A percentile compares a stretch with the other conserved stretches of the same genome.
Conservation (phyloP, 2,329 filamentous ascomycete species). For the Conoideocrella luteorostrata region DNA sequence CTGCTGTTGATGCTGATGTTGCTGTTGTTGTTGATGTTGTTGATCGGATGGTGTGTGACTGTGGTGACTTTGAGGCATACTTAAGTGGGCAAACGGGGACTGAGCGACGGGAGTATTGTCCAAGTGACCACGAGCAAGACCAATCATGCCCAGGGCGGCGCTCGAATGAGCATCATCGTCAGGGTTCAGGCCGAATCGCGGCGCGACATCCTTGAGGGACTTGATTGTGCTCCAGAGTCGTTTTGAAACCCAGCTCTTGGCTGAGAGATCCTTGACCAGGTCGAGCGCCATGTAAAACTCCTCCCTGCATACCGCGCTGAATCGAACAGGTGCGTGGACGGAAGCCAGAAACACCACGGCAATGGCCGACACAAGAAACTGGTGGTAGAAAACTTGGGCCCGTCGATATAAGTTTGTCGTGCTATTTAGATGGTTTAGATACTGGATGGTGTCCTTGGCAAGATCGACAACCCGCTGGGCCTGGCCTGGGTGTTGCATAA, state of each 20-base stretch:
- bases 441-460: slow-evolving; percentile 69
- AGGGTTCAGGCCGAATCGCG: slow-evolving; percentile 54
- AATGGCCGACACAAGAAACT: slow-evolving; percentile 69
- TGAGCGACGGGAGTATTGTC: slow-evolving; percentile 16
- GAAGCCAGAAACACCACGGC: slow-evolving; percentile 72
- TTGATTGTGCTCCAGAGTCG: slow-evolving; percentile 67
- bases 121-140: slow-evolving; percentile 38
- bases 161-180: slow-evolving; percentile 44
- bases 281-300: slow-evolving; percentile 77
- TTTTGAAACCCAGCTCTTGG: slow-evolving; percentile 64
- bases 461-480: slow-evolving; percentile 70
- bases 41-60: background rate
- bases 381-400: slow-evolving; percentile 73
- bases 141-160: slow-evolving; percentile 50
- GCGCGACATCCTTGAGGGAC: slow-evolving; percentile 65
- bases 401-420: slow-evolving; percentile 65
- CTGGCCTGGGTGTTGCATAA: slow-evolving; percentile 66
- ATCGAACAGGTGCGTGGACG: slow-evolving; percentile 66
- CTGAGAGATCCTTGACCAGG: slow-evolving; percentile 65
- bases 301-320: slow-evolving; percentile 60
- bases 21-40: slow-evolving; percentile 13
- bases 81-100: slow-evolving; percentile 22
- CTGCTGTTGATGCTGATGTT: slow-evolving; percentile 11
- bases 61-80: slow-evolving; percentile 15
- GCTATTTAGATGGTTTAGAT: slow-evolving; percentile 63